Evolutionary conservation across 2,329 filamentous ascomycete species (phyloP), one percentile per base, ranked within the genome.

Genomic region (Fusarium setosum): DNA sequence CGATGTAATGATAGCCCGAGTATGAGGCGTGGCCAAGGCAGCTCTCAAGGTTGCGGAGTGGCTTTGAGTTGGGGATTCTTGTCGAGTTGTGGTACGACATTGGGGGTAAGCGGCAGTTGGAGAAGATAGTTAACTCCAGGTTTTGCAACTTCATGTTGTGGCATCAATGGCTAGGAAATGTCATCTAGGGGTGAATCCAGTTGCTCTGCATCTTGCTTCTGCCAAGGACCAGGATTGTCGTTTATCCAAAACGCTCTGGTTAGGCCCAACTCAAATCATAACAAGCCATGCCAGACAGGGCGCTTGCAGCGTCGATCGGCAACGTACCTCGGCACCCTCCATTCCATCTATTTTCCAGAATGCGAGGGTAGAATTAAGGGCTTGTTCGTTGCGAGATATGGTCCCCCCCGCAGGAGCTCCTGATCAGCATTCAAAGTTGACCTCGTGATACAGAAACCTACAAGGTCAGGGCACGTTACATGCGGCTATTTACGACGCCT

Each of bases 1-100:
- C 57, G 62, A 58, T 29, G 26, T 26, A 72, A 67, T 63, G 60
- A 65, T 70, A 31, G 15, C 29, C 69, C 69, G 69, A 72, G 56
- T n/a, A n/a, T n/a, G n/a, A n/a, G n/a, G n/a, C n/a, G n/a, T n/a
- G n/a, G n/a, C n/a, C n/a, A n/a, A n/a, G n/a, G n/a, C n/a, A n/a
- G n/a, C 17, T 29, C 5, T 17, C 11, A 20, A 17, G 13, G 13
- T 49, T 48, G 44, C 44, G 29, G 44, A 18, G 31, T 13, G 47
- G 4, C n/a, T 37, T 49, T 13, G 38, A 53, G 13, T 40, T 52
- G 49, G 18, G 49, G 24, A 35, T 45, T 11, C 18, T 42, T 15
- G 37, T 38, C 23, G 9, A 35, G 12, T n/a, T 44, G 29, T 53
- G 35, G 53, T 18, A 35, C 35, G 32, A 56, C 35, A 24, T 41